Evolutionary conservation across 768 basidiomycete species (phyloP).

Genomic region (Coprinopsis marcescibilis): DNA sequence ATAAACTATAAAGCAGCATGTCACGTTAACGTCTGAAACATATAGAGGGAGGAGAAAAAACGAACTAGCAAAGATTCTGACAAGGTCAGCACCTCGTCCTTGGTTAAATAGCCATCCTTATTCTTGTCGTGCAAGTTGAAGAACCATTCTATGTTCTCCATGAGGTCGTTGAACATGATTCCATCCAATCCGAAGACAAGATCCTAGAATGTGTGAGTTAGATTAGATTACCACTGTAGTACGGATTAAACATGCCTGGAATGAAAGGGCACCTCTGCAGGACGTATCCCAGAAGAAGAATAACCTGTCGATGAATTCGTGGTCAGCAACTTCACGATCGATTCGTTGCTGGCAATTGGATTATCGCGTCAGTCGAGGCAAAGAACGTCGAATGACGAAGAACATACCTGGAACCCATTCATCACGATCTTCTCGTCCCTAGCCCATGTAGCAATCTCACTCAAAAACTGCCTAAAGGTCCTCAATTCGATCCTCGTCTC

Average conservation of each 20-base stretch:
- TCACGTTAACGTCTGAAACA: background rate
- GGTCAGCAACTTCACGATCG: slow-evolving; percentile 88
- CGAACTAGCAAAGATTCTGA: slow-evolving; percentile 90
- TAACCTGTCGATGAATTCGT: slow-evolving; percentile 89
- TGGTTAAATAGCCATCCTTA: slow-evolving; percentile 91
- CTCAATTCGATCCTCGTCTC: slow-evolving; percentile 84
- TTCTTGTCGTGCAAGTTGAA: slow-evolving; percentile 95
- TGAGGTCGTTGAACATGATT: slow-evolving; percentile 93
- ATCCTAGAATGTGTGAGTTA: slow-evolving; percentile 48
- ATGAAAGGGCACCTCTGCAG: slow-evolving; percentile 76
- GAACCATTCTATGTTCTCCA: slow-evolving; percentile 99
- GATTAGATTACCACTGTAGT: slow-evolving; percentile 4
- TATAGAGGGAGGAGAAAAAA: slow-evolving; percentile 6
- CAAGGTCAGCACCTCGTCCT: slow-evolving; percentile 92
- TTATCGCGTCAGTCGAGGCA: background rate
- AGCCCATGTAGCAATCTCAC: slow-evolving; percentile 94
- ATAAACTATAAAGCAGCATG: slow-evolving; percentile 63
- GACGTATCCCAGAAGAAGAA: slow-evolving; percentile 94
- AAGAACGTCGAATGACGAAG: background rate
- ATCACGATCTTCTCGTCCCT: slow-evolving; percentile 86
- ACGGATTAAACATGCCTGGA: slow-evolving; percentile 57
- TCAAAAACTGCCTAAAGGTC: slow-evolving; percentile 87
- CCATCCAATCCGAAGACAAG: slow-evolving; percentile 83
- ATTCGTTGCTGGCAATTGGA: slow-evolving; percentile 59
- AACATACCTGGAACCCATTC: slow-evolving; percentile 80